phyloP scores from a whole-genome alignment of 139 green algal genomes.

The Micromonas commoda region DNA sequence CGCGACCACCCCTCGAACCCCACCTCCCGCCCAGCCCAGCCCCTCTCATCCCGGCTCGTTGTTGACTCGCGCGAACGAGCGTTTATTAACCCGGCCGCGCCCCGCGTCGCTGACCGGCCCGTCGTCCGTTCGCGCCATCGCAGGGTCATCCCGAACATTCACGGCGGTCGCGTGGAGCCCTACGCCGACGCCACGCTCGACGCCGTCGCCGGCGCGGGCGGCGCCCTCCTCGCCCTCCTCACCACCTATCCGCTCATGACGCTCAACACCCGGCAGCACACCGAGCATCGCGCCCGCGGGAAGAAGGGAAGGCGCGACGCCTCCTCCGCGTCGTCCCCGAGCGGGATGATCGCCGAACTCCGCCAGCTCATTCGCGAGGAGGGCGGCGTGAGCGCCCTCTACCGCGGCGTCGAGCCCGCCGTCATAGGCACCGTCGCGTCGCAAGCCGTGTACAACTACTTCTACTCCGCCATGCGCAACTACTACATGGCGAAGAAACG shows the following conservation, averaged over 20 bases:
- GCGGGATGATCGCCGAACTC: neutral
- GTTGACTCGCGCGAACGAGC: too few relatives aligned
- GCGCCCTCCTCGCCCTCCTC: slow-evolving; percentile 39
- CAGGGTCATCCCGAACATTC: too few relatives aligned
- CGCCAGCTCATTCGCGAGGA: neutral
- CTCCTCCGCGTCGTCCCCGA: neutral
- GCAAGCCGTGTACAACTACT: slow-evolving; percentile 45
- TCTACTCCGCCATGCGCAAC: slow-evolving; percentile 25
- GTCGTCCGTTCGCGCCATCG: too few relatives aligned
- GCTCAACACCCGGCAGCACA: slow-evolving; percentile 34
- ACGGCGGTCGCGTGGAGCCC: neutral
- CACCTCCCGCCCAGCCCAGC: too few relatives aligned
- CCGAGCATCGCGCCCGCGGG: neutral
- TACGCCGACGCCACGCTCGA: neutral
- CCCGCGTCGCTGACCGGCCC: too few relatives aligned
- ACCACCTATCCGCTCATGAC: slow-evolving; percentile 48
- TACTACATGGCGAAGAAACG: neutral
- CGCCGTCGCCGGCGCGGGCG: slow-evolving; percentile 35
- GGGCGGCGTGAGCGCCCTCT: slow-evolving; percentile 9
- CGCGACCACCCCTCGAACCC: too few relatives aligned
- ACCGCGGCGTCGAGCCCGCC: slow-evolving; percentile 23
- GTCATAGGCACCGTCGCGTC: slow-evolving; percentile 26
- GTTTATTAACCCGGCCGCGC: too few relatives aligned
- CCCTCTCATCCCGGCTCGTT: too few relatives aligned
- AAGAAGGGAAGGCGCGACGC: neutral